Evolutionary conservation across 148 eudicot species (phyloP), one percentile per base, ranked within the genome.

Genomic region (Cornus kousa): DNA sequence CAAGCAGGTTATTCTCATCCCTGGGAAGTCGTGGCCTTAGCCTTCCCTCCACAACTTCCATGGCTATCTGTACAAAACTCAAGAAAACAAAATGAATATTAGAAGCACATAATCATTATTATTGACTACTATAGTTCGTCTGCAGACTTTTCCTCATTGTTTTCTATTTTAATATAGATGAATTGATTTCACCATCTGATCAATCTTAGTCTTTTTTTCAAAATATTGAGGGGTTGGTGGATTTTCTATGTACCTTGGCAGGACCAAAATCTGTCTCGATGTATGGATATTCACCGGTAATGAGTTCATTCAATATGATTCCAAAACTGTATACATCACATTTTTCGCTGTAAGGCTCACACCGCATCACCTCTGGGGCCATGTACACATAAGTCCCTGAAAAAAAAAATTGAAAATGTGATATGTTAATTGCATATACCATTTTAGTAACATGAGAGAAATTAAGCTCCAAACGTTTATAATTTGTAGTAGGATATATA

Each of bases 351-450:
- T 87, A 87, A 22, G 90, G 90, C 46, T 73, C 78, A 28, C 86
- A 78, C 10, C 78, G 78, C 19, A 87, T 85, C 82, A 87, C 87
- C 74, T 87, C 90, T 0, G 90, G 90, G 3, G 90, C 90, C 90
- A 87, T 87, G 80, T 87, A 87, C 2, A 87, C 86, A 65, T 80
- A 81, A 76, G 90, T 87, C 19, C 90, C 90, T 87, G 72, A n/a
- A 67, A 39, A 66, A 39, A 66, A 28, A 28, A 37, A 35, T 28
- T 74, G 3, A 4, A 19, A 62, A 62, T 20, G 17, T 5, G 66
- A 62, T 5, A 4, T 53, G 59, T 53, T 14, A 53, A 16, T 53
- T 1, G 7, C 9, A 48, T 48, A 48, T 48, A 48, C 12, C 53
- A 48, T 48, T 48, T 7, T 3, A 48, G 7, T 3, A 48, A 48